A percentile compares a stretch with the other conserved stretches of the same genome.
phyloP scores from a whole-genome alignment of 2,329 filamentous ascomycete species.

The Xylariaceae sp. region DNA sequence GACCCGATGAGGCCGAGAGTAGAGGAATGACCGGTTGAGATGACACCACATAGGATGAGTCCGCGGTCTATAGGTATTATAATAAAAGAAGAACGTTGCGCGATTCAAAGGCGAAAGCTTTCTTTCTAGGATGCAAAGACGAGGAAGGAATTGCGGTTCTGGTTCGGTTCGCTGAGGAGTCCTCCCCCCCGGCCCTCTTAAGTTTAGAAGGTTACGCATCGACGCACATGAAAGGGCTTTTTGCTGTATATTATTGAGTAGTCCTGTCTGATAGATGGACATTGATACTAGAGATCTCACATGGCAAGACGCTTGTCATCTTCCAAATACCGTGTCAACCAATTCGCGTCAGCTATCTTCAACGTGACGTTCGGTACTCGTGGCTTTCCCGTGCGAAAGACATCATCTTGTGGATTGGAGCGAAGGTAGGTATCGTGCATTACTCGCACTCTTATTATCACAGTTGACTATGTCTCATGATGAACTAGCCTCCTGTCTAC shows the following conservation, averaged over 20 bases:
- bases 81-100: constrained; percentile 12
- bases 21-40: constrained; percentile 6
- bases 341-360: too few relatives aligned
- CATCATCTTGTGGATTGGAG: too few relatives aligned
- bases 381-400: too few relatives aligned
- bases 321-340: too few relatives aligned
- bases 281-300: constrained; percentile 9
- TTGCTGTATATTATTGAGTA: constrained; percentile 35
- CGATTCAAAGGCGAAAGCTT: not conserved
- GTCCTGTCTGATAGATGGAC: constrained; percentile 26
- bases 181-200: constrained; percentile 15
- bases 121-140: constrained; percentile 14
- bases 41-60: constrained; percentile 15
- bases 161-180: constrained; percentile 19
- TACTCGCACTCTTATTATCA: too few relatives aligned
- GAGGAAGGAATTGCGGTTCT: constrained; percentile 20
- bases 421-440: too few relatives aligned
- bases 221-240: constrained; percentile 23
- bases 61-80: constrained; percentile 27
- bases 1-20: constrained; percentile 15
- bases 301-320: not conserved
- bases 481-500: too few relatives aligned
- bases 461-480: too few relatives aligned
- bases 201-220: constrained; percentile 25
- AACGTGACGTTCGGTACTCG: too few relatives aligned